Evolutionary conservation across 108 stramenopile genomes (phyloP).

Genomic region (Discostella stelligeroides): DNA sequence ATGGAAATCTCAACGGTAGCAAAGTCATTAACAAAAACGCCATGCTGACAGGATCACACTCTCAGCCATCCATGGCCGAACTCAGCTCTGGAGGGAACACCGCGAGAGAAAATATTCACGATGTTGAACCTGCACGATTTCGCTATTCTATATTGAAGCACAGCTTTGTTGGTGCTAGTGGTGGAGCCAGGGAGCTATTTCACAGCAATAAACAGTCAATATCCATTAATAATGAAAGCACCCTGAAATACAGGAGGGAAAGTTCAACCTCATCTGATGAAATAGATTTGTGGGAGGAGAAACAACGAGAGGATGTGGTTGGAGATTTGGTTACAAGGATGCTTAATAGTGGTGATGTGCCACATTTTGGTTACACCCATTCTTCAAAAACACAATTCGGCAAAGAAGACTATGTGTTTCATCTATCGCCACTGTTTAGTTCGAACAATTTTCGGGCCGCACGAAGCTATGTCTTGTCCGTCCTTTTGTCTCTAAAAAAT

Average conservation of each 20-base stretch:
- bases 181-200: background rate
- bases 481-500: background rate
- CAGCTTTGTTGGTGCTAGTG: background rate
- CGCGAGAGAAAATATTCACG: background rate
- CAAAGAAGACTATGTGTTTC: background rate
- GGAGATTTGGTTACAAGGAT: constrained; percentile 35
- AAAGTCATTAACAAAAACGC: background rate
- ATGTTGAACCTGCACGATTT: background rate
- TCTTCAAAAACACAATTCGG: background rate
- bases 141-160: background rate
- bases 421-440: constrained; percentile 31
- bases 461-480: background rate
- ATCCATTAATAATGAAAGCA: background rate
- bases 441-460: constrained; percentile 11
- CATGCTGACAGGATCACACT: background rate
- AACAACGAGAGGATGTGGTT: constrained; percentile 30
- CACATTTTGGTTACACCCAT: constrained; percentile 34
- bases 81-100: background rate
- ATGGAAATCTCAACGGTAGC: background rate
- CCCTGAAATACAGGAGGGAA: background rate
- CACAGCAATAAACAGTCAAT: background rate
- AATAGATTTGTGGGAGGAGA: constrained; percentile 8
- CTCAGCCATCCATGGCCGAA: constrained; percentile 2
- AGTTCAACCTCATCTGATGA: constrained; percentile 7
- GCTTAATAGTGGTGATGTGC: constrained; percentile 39